These are phyloP conservation scores for Extremus antarcticus DNA, from an alignment of 495 filamentous ascomycete genomes.

Conservation along the genomic window DNA sequence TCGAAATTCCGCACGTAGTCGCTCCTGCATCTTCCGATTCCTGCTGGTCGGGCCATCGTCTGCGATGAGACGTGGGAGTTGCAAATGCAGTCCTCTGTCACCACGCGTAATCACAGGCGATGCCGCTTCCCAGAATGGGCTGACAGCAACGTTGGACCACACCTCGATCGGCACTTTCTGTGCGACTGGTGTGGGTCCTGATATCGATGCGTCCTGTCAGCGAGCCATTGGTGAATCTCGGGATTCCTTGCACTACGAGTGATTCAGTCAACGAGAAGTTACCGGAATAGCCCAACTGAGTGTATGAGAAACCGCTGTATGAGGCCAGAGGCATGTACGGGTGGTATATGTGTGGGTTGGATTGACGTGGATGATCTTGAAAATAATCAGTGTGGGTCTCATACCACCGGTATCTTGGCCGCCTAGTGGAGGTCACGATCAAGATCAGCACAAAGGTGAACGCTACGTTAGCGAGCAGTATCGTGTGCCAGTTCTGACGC, in stretches of 20 bases:
- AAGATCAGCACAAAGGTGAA: background rate
- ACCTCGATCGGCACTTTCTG: background rate
- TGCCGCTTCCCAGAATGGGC: background rate
- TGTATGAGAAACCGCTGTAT: background rate
- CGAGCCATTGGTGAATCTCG: background rate
- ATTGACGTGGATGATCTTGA: background rate
- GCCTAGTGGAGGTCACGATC: background rate
- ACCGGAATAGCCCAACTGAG: background rate
- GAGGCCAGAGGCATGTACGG: background rate
- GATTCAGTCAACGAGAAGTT: background rate
- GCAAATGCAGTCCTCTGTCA: background rate
- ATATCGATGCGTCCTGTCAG: background rate
- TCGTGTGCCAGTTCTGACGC: background rate
- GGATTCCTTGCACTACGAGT: background rate
- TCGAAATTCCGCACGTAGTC: too few relatives aligned
- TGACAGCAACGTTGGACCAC: background rate
- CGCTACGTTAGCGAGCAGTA: background rate
- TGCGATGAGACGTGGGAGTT: background rate
- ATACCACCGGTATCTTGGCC: background rate
- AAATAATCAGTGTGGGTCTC: background rate
- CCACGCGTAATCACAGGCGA: background rate
- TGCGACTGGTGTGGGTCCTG: background rate
- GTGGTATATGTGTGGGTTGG: background rate
- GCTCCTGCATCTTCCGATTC: background rate
- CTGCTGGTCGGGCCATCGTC: background rate